Percentiles rank a stretch among this genome's conserved stretches.
Evolutionary conservation across 2,329 filamentous ascomycete species (phyloP).

Genomic region (Aspergillus eucalypticola): DNA sequence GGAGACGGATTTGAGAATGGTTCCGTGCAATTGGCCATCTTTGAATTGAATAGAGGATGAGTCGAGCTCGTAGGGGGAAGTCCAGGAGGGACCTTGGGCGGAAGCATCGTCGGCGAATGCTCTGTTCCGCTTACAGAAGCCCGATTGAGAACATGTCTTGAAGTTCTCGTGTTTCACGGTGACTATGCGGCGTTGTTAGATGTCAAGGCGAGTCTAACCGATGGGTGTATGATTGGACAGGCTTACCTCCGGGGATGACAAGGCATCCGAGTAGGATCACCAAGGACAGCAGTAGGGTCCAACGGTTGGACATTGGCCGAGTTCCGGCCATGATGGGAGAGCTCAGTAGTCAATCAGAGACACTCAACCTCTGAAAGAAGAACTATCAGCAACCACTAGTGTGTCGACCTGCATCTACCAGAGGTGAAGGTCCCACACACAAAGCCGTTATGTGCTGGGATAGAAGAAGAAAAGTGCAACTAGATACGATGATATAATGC

Average conservation of each 20-base stretch:
- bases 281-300: slow-evolving; percentile 65
- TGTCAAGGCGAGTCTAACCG: not conserved
- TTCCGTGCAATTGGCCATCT: slow-evolving; percentile 75
- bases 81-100: slow-evolving; percentile 67
- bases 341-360: slow-evolving; percentile 32
- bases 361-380: slow-evolving; percentile 34
- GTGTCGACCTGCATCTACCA: slow-evolving; percentile 36
- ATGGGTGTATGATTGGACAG: not conserved
- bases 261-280: slow-evolving; percentile 61
- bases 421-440: slow-evolving; percentile 19
- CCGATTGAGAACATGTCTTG: slow-evolving; percentile 93
- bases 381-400: slow-evolving; percentile 17
- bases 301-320: slow-evolving; percentile 58
- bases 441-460: not conserved
- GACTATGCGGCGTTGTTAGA: slow-evolving; percentile 51
- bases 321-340: slow-evolving; percentile 52
- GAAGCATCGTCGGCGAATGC: slow-evolving; percentile 78
- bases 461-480: not conserved
- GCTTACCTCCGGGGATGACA: slow-evolving; percentile 65
- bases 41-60: slow-evolving; percentile 72
- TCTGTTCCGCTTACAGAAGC: slow-evolving; percentile 95
- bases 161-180: slow-evolving; percentile 95
- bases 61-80: slow-evolving; percentile 76
- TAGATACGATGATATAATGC: not conserved
- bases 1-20: slow-evolving; percentile 76